These are phyloP conservation scores for Phytophthora citricola DNA, from an alignment of 352 stramenopile genomes.

Conservation along the genomic window DNA sequence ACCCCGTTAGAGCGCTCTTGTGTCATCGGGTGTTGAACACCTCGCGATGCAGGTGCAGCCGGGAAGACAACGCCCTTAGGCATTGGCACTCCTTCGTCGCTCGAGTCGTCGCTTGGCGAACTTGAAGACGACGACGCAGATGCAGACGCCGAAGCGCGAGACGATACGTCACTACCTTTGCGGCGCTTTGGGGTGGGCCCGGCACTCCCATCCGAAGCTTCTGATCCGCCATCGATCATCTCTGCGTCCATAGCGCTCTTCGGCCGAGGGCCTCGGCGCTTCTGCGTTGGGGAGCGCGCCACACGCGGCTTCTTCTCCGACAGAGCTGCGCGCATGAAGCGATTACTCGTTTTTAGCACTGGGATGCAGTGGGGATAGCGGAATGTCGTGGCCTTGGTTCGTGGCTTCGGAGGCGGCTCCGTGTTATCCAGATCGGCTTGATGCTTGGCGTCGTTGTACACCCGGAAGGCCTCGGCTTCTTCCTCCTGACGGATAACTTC, in stretches of 20 bases:
- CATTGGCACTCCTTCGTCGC: slow-evolving; percentile 18
- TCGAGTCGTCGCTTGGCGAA: slow-evolving; percentile 23
- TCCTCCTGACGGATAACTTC: slow-evolving; percentile 23
- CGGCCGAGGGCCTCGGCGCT: slow-evolving; percentile 21
- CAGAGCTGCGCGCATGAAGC: slow-evolving; percentile 39
- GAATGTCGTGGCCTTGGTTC: slow-evolving; percentile 28
- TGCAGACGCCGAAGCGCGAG: slow-evolving; percentile 5
- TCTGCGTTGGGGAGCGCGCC: slow-evolving; percentile 11
- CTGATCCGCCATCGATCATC: slow-evolving; percentile 7
- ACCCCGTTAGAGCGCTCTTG: slow-evolving; percentile 12
- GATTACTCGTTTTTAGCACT: slow-evolving; percentile 32
- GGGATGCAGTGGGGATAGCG: slow-evolving; percentile 38
- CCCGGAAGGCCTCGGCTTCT: slow-evolving; percentile 21
- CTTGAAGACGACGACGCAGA: slow-evolving; percentile 27
- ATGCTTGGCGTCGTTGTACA: slow-evolving; percentile 33
- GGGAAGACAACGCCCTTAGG: slow-evolving; percentile 12
- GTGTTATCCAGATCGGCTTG: slow-evolving; percentile 14
- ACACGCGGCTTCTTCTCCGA: slow-evolving; percentile 30
- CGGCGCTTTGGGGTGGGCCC: slow-evolving; percentile 13
- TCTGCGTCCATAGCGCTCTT: slow-evolving; percentile 9
- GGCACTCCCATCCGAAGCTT: slow-evolving; percentile 25
- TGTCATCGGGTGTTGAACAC: background rate
- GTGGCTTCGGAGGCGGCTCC: slow-evolving; percentile 24
- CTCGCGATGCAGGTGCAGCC: background rate
- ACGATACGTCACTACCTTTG: slow-evolving; percentile 24